These are phyloP conservation scores for Hibiscus tridactylites DNA, from an alignment of 345 rosid genomes.

Conservation along the genomic window DNA sequence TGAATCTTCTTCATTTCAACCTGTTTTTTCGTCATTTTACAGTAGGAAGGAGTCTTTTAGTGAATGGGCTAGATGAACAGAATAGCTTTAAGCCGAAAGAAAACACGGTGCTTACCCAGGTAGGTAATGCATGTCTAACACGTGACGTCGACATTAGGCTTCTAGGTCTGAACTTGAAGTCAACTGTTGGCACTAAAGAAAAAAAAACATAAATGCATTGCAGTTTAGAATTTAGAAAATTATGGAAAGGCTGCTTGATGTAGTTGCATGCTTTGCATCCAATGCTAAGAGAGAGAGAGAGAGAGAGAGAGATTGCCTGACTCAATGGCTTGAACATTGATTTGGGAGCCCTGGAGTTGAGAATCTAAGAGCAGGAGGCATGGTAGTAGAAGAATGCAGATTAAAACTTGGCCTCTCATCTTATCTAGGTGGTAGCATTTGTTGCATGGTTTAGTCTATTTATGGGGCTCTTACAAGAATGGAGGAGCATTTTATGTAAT, in stretches of 20 bases:
- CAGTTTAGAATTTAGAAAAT: neutral
- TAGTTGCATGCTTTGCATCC: neutral
- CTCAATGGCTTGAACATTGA: slow-evolving; percentile 32
- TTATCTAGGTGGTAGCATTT: slow-evolving; percentile 14
- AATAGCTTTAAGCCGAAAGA: neutral
- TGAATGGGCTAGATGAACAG: neutral
- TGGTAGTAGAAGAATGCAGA: slow-evolving; percentile 22
- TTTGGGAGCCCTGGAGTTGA: slow-evolving; percentile 15
- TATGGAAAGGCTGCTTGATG: neutral
- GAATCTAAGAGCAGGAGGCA: slow-evolving; percentile 29
- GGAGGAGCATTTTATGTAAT: slow-evolving; percentile 24
- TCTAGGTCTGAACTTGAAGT: slow-evolving; percentile 23
- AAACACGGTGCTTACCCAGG: slow-evolving; percentile 25
- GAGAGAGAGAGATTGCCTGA: slow-evolving; percentile 28
- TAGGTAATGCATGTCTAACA: slow-evolving; percentile 16
- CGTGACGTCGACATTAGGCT: slow-evolving; percentile 13
- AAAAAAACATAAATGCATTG: neutral
- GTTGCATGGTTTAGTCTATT: slow-evolving; percentile 13
- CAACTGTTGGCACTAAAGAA: slow-evolving; percentile 19
- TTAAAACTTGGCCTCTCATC: slow-evolving; percentile 29
- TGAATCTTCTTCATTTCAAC: slow-evolving; percentile 27
- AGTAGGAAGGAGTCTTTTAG: neutral
- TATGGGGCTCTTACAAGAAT: slow-evolving; percentile 12
- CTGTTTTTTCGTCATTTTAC: slow-evolving; percentile 22
- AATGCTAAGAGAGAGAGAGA: neutral